phyloP scores from a whole-genome alignment of 441 rosid genomes.

The Melastoma candidum region DNA sequence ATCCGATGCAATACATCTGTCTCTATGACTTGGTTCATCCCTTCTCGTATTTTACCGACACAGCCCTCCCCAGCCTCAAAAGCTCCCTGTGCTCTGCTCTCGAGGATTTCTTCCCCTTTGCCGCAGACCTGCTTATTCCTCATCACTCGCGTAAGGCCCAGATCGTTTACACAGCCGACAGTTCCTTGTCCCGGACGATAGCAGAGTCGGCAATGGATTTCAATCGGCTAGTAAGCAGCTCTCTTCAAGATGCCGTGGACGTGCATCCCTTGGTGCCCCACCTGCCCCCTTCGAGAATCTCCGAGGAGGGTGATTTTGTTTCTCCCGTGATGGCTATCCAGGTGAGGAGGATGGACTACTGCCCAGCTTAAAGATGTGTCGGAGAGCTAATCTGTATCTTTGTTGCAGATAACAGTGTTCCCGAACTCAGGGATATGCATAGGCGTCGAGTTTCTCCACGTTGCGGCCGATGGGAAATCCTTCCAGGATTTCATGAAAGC shows the following conservation, averaged over 20 bases:
- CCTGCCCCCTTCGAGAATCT: neutral
- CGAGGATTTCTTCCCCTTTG: slow-evolving; percentile 37
- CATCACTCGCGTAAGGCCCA: slow-evolving; percentile 23
- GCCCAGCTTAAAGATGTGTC: too few relatives aligned
- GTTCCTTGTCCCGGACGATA: slow-evolving; percentile 19
- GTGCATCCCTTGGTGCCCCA: slow-evolving; percentile 22
- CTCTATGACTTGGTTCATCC: slow-evolving; percentile 29
- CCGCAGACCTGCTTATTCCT: slow-evolving; percentile 26
- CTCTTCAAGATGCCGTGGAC: slow-evolving; percentile 10
- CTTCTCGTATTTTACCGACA: slow-evolving; percentile 18
- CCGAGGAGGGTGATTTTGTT: neutral
- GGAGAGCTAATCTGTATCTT: neutral
- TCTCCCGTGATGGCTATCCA: slow-evolving; percentile 24
- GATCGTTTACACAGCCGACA: slow-evolving; percentile 15
- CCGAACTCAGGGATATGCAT: slow-evolving; percentile 40
- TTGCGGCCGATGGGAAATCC: slow-evolving; percentile 38
- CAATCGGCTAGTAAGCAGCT: slow-evolving; percentile 9
- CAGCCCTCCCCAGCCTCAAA: slow-evolving; percentile 25
- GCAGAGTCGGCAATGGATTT: slow-evolving; percentile 24
- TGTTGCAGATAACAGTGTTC: slow-evolving; percentile 32
- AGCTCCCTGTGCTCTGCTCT: slow-evolving; percentile 48
- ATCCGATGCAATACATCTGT: slow-evolving; percentile 28
- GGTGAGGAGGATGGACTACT: neutral
- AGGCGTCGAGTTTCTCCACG: slow-evolving; percentile 29
- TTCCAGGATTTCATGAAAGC: slow-evolving; percentile 41